Conservation (phyloP, 345 rosid genomes). For the Ceriops decandra region DNA sequence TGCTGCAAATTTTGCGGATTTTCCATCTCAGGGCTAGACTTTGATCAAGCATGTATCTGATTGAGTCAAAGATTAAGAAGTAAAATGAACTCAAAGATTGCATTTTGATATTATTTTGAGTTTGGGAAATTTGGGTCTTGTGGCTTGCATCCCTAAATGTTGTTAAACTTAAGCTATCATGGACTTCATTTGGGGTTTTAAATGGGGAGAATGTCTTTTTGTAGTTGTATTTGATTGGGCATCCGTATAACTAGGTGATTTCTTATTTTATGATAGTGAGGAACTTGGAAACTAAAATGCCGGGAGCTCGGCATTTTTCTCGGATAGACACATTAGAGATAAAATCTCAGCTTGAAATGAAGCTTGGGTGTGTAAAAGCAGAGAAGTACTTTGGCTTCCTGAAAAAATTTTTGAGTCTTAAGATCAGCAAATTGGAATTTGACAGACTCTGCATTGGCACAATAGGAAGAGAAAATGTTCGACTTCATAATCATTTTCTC, state of each 20-base stretch:
- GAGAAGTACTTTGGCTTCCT: constrained; percentile 35
- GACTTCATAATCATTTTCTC: constrained; percentile 27
- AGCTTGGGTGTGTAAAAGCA: constrained; percentile 34
- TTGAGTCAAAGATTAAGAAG: constrained; percentile 5
- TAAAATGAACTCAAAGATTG: constrained; percentile 25
- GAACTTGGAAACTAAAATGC: constrained; percentile 41
- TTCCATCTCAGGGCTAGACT: constrained; percentile 3
- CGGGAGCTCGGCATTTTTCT: constrained; percentile 33
- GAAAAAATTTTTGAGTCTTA: constrained; percentile 33
- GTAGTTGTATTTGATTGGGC: not conserved
- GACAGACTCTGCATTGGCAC: constrained; percentile 36
- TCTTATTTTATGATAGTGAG: constrained; percentile 19
- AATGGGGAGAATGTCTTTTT: not conserved
- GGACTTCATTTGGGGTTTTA: constrained; percentile 22
- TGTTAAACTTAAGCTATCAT: constrained; percentile 9
- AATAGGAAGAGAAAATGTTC: constrained; percentile 41
- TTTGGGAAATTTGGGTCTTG: constrained; percentile 24
- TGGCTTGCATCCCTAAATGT: constrained; percentile 21
- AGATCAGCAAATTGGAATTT: constrained; percentile 38
- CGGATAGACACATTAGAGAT: constrained; percentile 26
- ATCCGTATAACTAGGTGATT: not conserved
- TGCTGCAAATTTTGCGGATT: constrained; percentile 9
- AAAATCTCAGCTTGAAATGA: constrained; percentile 39
- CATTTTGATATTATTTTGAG: constrained; percentile 13
- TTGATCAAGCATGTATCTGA: constrained; percentile 6